Conservation (phyloP, 1,284 basidiomycete species). For the Microbotryum intermedium region DNA sequence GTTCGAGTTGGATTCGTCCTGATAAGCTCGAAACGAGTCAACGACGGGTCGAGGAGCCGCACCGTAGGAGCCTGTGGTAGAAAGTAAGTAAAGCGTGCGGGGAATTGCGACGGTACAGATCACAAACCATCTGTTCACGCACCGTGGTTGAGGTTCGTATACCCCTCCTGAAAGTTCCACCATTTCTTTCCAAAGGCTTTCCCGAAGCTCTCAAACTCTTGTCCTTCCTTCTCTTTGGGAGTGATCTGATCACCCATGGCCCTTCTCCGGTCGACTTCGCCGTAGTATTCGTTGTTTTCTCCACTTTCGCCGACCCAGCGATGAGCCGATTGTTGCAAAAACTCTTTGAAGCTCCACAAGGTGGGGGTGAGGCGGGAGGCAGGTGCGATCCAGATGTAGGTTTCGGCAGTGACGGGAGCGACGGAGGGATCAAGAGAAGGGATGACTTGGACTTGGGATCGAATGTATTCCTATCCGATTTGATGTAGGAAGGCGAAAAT, state of each 20-base stretch:
- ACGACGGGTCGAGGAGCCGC: conserved; percentile 17
- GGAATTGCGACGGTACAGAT: too few relatives aligned
- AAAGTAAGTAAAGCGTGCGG: too few relatives aligned
- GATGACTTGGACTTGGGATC: conserved; percentile 50
- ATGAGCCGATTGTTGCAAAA: conserved; percentile 58
- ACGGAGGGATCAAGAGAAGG: conserved; percentile 39
- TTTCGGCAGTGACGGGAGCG: conserved; percentile 46
- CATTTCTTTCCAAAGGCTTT: conserved; percentile 39
- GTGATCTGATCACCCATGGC: conserved; percentile 22
- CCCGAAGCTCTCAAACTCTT: conserved; percentile 33
- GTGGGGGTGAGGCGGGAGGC: conserved; percentile 47
- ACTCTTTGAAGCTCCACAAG: conserved; percentile 68
- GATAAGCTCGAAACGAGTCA: conserved; percentile 1
- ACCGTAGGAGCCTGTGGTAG: conserved; percentile 20
- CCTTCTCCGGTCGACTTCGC: conserved; percentile 45
- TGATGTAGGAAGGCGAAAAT: background rate
- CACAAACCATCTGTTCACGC: background rate
- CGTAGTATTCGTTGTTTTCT: conserved; percentile 42
- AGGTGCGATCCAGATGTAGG: conserved; percentile 60
- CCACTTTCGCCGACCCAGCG: conserved; percentile 54
- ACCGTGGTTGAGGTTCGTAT: conserved; percentile 30
- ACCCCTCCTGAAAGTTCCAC: conserved; percentile 34
- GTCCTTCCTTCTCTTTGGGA: conserved; percentile 32
- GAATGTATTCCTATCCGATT: conserved; percentile 56
- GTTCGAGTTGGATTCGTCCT: conserved; percentile 7